These are phyloP conservation scores for Osmanthus fragrans DNA, from an alignment of 257 asterid genomes.

Conservation along the genomic window DNA sequence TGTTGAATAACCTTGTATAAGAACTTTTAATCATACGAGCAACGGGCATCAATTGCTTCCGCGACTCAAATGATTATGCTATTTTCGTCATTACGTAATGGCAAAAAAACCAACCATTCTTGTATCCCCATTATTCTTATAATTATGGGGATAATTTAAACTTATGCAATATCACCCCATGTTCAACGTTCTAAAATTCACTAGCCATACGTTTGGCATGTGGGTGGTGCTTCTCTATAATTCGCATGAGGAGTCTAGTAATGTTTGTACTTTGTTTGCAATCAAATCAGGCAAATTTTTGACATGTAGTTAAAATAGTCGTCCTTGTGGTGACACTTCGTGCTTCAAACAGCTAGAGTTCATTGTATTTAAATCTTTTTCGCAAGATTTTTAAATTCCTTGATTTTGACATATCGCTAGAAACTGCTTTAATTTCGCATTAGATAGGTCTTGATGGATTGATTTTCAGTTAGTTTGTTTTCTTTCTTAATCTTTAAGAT, in stretches of 20 bases:
- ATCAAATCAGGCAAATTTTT: not conserved
- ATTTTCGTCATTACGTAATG: slow-evolving; percentile 1
- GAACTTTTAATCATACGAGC: not conserved
- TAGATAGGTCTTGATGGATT: not conserved
- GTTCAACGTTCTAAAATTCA: slow-evolving; percentile 33
- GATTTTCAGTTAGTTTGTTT: not conserved
- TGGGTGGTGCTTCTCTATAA: slow-evolving; percentile 32
- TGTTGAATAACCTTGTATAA: not conserved
- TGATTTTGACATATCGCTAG: not conserved
- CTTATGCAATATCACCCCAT: slow-evolving; percentile 14
- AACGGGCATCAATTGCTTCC: slow-evolving; percentile 17
- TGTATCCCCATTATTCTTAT: not conserved
- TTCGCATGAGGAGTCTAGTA: slow-evolving; percentile 17
- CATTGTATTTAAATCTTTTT: not conserved
- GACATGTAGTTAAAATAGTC: not conserved
- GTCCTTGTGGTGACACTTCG: not conserved
- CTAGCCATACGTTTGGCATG: slow-evolving; percentile 27
- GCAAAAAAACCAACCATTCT: slow-evolving; percentile 6
- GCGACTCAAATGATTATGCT: slow-evolving; percentile 19
- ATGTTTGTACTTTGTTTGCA: not conserved
- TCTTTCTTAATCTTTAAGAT: not conserved
- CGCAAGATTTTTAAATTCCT: not conserved
- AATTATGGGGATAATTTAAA: slow-evolving; percentile 11
- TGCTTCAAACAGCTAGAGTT: not conserved
- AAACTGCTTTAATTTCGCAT: not conserved